Evolutionary conservation across 1,139 yeast genomes (phyloP).

Genomic region (Taphrina flavorubra): DNA sequence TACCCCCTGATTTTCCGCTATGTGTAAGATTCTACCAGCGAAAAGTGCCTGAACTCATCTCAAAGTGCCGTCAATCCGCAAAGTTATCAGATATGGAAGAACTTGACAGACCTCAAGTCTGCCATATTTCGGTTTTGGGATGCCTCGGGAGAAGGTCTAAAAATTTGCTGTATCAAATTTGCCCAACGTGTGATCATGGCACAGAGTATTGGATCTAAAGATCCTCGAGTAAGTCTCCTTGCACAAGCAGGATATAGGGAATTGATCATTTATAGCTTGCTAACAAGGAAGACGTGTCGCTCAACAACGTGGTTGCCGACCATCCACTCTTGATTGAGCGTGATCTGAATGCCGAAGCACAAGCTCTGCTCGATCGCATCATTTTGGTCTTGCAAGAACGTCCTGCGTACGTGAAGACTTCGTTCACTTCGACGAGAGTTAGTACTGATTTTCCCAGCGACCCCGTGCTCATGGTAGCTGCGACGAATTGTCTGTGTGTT

Average conservation of each 20-base stretch:
- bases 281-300: slow-evolving; percentile 58
- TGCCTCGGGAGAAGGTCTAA: slow-evolving; percentile 53
- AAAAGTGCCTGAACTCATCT: background rate
- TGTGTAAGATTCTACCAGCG: slow-evolving; percentile 45
- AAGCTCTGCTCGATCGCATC: slow-evolving; percentile 68
- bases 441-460: slow-evolving; percentile 29
- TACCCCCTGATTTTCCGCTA: slow-evolving; percentile 52
- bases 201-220: slow-evolving; percentile 62
- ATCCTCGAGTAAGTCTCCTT: slow-evolving; percentile 49
- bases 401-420: slow-evolving; percentile 45
- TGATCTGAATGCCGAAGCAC: slow-evolving; percentile 72
- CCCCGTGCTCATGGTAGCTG: slow-evolving; percentile 50
- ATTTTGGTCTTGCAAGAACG: slow-evolving; percentile 63
- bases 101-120: slow-evolving; percentile 50
- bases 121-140: slow-evolving; percentile 52
- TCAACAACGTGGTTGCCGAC: slow-evolving; percentile 63
- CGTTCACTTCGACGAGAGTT: background rate
- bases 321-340: slow-evolving; percentile 70
- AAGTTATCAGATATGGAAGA: slow-evolving; percentile 49
- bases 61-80: slow-evolving; percentile 47
- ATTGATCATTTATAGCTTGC: slow-evolving; percentile 42
- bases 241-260: background rate
- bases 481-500: slow-evolving; percentile 52
- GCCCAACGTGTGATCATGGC: slow-evolving; percentile 71
- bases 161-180: slow-evolving; percentile 72